Evolutionary conservation across 2,329 filamentous ascomycete genomes (phyloP).

Genomic region (Aschersonia sp.): DNA sequence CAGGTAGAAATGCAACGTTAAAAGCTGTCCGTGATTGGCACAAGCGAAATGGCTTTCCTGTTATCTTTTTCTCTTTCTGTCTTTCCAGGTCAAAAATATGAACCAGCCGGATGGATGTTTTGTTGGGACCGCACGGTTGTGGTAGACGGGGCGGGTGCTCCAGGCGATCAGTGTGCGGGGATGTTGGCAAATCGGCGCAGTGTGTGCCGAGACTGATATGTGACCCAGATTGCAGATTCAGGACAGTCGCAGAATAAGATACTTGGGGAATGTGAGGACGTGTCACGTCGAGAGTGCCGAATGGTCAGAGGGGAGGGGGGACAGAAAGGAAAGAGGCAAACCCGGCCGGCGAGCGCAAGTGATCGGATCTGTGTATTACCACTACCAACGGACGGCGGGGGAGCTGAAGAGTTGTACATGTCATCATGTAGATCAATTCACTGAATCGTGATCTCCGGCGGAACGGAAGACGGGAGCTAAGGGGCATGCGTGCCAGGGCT

Average conservation of each 20-base stretch:
- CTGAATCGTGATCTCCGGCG: neutral
- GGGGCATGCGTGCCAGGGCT: neutral
- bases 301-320: too few species aligned
- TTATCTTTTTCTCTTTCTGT: too few species aligned
- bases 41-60: too few species aligned
- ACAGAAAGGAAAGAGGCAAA: neutral
- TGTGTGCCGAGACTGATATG: neutral
- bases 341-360: neutral
- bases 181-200: neutral
- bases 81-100: too few species aligned
- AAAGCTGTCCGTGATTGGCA: too few species aligned
- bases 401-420: neutral
- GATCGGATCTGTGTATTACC: neutral
- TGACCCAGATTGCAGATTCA: neutral
- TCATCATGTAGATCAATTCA: neutral
- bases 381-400: too few species aligned
- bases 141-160: too few species aligned
- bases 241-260: neutral
- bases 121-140: too few species aligned
- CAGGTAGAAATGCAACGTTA: too few species aligned
- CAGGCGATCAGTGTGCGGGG: neutral
- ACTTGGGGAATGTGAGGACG: neutral
- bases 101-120: too few species aligned
- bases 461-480: neutral
- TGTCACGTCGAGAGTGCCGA: neutral